Evolutionary conservation across 345 rosid species (phyloP).

Genomic region (Populus deltoides): DNA sequence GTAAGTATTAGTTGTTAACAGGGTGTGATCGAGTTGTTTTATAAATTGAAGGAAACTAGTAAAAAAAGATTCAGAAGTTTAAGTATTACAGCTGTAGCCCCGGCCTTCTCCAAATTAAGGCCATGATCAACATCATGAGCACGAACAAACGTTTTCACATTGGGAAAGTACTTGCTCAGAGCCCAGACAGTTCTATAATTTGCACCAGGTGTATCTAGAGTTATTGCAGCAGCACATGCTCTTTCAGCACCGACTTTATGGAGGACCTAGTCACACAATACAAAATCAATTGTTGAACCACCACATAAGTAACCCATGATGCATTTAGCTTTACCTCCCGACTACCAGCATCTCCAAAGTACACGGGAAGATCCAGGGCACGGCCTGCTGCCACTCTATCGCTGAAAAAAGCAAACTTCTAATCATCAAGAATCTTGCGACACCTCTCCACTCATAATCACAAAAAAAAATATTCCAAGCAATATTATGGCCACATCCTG

Average conservation of each 20-base stretch:
- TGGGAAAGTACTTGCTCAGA: slow-evolving; percentile 90
- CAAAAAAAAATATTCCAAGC: not conserved
- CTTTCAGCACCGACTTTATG: slow-evolving; percentile 96
- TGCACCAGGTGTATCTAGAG: slow-evolving; percentile 96
- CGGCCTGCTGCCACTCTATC: slow-evolving; percentile 95
- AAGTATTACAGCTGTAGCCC: slow-evolving; percentile 84
- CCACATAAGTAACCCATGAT: not conserved
- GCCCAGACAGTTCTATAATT: slow-evolving; percentile 99
- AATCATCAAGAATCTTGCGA: not conserved
- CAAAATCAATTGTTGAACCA: slow-evolving; percentile 21
- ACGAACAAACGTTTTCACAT: slow-evolving; percentile 92
- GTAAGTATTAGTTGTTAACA: slow-evolving; percentile 12
- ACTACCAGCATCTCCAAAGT: slow-evolving; percentile 97
- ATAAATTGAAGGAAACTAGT: not conserved
- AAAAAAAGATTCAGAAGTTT: not conserved
- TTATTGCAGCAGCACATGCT: slow-evolving; percentile 95
- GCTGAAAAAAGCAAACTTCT: slow-evolving; percentile 43
- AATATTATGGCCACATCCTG: not conserved
- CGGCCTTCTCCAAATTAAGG: slow-evolving; percentile 91
- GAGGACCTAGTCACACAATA: slow-evolving; percentile 58
- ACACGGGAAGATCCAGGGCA: slow-evolving; percentile 94
- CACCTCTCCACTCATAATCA: not conserved
- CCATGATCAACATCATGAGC: slow-evolving; percentile 98
- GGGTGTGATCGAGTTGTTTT: not conserved
- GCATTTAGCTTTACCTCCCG: slow-evolving; percentile 66